These are phyloP conservation scores for Artemisia argyi DNA, from an alignment of 129 eudicot species.

Conservation along the genomic window DNA sequence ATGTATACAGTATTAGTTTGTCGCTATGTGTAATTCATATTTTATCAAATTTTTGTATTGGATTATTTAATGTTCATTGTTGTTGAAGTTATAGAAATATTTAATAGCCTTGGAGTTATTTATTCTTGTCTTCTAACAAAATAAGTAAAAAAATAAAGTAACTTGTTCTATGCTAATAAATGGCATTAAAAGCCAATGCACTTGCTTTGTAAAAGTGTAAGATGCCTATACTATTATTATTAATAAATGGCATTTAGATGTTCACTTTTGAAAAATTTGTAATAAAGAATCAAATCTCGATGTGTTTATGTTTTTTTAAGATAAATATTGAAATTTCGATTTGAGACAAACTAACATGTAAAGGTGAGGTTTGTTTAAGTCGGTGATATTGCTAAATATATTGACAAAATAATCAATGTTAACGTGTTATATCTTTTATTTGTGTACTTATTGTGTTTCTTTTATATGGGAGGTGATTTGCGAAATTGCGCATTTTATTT, in stretches of 20 bases:
- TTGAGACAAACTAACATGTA: constrained; percentile 31
- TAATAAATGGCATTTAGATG: not conserved
- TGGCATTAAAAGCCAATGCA: constrained; percentile 36
- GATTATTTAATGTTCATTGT: constrained; percentile 21
- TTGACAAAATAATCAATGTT: not conserved
- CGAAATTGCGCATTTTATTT: too few relatives aligned
- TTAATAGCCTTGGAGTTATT: constrained; percentile 1
- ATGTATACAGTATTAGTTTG: constrained; percentile 32
- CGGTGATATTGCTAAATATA: not conserved
- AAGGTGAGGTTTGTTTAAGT: constrained; percentile 22
- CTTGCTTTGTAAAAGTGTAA: constrained; percentile 35
- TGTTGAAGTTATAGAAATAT: constrained; percentile 18
- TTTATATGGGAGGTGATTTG: too few relatives aligned
- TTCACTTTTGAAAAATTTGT: constrained; percentile 9
- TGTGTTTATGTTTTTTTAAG: constrained; percentile 17
- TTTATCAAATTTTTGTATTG: not conserved
- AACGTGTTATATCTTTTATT: not conserved
- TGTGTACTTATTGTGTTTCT: not conserved
- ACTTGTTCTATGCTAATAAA: constrained; percentile 36
- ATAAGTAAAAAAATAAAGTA: constrained; percentile 29
- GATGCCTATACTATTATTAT: constrained; percentile 22
- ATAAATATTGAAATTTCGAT: constrained; percentile 4
- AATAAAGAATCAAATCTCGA: constrained; percentile 34
- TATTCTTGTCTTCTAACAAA: constrained; percentile 22
- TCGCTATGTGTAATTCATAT: constrained; percentile 21